Conservation (phyloP, 179 eudicot species). For the Silene noctiflora region DNA sequence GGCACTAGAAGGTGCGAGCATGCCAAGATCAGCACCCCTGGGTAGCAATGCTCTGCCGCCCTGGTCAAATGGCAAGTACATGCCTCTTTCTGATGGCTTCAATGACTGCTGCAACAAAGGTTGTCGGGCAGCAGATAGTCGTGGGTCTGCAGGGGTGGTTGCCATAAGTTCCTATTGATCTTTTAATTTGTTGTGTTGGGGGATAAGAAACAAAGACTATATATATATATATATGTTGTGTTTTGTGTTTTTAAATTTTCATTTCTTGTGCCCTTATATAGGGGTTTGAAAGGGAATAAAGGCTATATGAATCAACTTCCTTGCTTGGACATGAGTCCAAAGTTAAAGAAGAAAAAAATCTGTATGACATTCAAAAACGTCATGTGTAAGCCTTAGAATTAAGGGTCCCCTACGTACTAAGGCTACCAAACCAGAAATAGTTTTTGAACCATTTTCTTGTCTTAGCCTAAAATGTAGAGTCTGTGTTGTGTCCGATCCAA, state of each 20-base stretch:
- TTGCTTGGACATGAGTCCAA: conserved; percentile 41
- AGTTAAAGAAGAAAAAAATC: background rate
- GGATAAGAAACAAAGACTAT: conserved; percentile 1
- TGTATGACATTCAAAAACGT: background rate
- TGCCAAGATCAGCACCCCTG: conserved; percentile 15
- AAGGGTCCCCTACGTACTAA: background rate
- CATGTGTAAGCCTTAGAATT: conserved; percentile 16
- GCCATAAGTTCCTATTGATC: conserved; percentile 7
- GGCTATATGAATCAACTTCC: conserved; percentile 53
- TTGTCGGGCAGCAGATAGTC: conserved; percentile 24
- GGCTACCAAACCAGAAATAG: background rate
- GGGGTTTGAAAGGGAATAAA: conserved; percentile 33
- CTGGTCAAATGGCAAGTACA: conserved; percentile 23
- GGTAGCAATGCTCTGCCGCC: background rate
- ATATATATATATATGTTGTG: no score
- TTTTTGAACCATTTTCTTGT: background rate
- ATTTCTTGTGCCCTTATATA: conserved; percentile 18
- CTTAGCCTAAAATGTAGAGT: background rate
- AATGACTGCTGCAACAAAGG: background rate
- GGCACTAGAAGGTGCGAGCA: conserved; percentile 10
- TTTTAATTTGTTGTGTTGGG: background rate
- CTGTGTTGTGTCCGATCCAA: background rate
- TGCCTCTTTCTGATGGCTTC: background rate
- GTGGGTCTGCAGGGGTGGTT: conserved; percentile 21
- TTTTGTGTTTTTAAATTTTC: conserved; percentile 6